A percentile compares a stretch with the other conserved stretches of the same genome.
phyloP scores from a whole-genome alignment of 1,139 yeast genomes.

The Ashbya aceris region DNA sequence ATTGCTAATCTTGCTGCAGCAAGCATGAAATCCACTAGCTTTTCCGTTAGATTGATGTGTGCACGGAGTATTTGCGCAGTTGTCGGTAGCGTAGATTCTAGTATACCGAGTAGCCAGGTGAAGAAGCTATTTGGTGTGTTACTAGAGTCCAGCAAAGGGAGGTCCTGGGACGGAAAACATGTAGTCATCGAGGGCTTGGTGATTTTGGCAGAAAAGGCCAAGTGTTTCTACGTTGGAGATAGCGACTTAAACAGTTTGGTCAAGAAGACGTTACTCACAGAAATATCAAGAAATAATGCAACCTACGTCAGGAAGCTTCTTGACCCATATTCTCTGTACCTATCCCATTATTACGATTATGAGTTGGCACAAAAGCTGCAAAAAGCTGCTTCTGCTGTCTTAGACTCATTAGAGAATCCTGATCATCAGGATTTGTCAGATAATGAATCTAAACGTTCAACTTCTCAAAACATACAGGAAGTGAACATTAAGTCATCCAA shows the following conservation, averaged over 20 bases:
- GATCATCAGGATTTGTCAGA: constrained; percentile 10
- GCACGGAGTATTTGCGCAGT: constrained; percentile 64
- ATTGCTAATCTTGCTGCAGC: constrained; percentile 45
- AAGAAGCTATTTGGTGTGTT: constrained; percentile 44
- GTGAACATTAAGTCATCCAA: constrained; percentile 30
- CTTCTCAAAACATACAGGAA: too few relatives aligned
- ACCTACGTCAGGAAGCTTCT: constrained; percentile 51
- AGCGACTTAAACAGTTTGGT: constrained; percentile 31
- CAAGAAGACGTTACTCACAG: constrained; percentile 42
- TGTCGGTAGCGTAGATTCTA: constrained; percentile 34
- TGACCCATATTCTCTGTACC: constrained; percentile 41
- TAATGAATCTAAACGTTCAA: too few relatives aligned
- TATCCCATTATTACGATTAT: constrained; percentile 36
- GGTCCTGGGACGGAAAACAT: constrained; percentile 88
- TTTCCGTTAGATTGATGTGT: constrained; percentile 58
- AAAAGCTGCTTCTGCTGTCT: constrained; percentile 23
- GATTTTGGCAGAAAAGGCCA: constrained; percentile 42
- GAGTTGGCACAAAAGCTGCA: constrained; percentile 30
- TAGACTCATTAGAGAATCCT: constrained; percentile 24
- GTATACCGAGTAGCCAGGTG: constrained; percentile 11
- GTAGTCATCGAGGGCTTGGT: constrained; percentile 62
- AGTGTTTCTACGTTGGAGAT: constrained; percentile 26
- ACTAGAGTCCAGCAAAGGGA: constrained; percentile 59
- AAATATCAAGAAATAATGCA: constrained; percentile 59
- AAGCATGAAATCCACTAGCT: constrained; percentile 49